phyloP scores from a whole-genome alignment of 495 filamentous ascomycete species.

The Tuber calosporum region DNA sequence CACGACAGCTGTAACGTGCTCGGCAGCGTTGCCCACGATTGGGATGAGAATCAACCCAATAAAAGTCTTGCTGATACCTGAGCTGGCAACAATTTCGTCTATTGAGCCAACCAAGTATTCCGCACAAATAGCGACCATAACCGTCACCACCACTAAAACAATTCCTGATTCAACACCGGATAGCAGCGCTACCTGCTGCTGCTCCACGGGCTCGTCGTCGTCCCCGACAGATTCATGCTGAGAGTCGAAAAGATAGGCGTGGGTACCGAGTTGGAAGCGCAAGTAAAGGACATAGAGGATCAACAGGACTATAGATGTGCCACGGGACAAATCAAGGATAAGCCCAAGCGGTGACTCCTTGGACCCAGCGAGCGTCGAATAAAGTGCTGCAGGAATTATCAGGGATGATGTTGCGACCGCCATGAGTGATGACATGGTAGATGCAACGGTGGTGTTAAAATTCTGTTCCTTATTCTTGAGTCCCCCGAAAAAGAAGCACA shows the following conservation, averaged over 20 bases:
- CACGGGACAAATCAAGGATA: constrained; percentile 78
- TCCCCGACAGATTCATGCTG: constrained; percentile 21
- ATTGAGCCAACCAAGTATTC: constrained; percentile 92
- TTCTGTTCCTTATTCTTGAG: constrained; percentile 60
- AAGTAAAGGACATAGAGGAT: constrained; percentile 86
- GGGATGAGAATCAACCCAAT: constrained; percentile 92
- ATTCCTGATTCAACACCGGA: constrained; percentile 58
- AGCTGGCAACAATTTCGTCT: constrained; percentile 73
- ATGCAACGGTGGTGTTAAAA: constrained; percentile 83
- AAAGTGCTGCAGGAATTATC: constrained; percentile 83
- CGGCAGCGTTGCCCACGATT: constrained; percentile 95
- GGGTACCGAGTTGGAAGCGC: constrained; percentile 78
- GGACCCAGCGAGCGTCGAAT: constrained; percentile 48
- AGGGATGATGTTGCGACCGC: constrained; percentile 81
- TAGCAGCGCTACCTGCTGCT: constrained; percentile 53
- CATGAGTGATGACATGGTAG: constrained; percentile 95
- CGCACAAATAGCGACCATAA: constrained; percentile 82
- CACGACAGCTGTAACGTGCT: constrained; percentile 90
- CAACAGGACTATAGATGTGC: constrained; percentile 82
- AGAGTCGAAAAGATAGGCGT: constrained; percentile 71
- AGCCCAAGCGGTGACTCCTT: constrained; percentile 50
- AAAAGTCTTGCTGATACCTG: constrained; percentile 88
- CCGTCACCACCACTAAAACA: constrained; percentile 67
- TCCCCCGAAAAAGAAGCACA: constrained; percentile 91
- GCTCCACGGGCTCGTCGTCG: constrained; percentile 40